Percentiles rank a stretch among this genome's conserved stretches.
phyloP scores from a whole-genome alignment of 2,329 filamentous ascomycete genomes.

The Raffaelea arxii region DNA sequence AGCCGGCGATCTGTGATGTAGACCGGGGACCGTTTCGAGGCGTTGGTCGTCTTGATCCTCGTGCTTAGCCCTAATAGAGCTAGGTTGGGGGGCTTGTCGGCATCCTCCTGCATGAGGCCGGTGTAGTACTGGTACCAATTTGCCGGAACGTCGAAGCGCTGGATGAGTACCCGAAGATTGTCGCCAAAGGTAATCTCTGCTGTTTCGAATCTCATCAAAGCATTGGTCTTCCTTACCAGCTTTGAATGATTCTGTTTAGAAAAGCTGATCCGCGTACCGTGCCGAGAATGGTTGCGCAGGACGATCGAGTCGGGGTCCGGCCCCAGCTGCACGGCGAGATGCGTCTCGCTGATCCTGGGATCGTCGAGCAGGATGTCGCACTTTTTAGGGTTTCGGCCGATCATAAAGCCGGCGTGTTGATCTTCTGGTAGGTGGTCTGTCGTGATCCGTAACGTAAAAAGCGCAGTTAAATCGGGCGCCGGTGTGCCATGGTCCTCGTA shows the following conservation, averaged over 20 bases:
- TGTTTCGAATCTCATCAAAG: not conserved
- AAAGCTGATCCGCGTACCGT: not conserved
- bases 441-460: not conserved
- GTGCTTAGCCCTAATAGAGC: not conserved
- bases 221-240: not conserved
- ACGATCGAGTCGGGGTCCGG: not conserved
- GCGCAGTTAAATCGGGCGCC: not conserved
- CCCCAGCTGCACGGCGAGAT: not conserved
- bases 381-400: not conserved
- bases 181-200: not conserved
- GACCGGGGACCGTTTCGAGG: not conserved
- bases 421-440: conserved; percentile 1
- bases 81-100: not conserved
- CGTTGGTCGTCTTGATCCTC: not conserved
- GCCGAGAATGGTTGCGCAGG: not conserved
- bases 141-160: not conserved
- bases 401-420: conserved; percentile 1
- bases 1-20: conserved; percentile 3
- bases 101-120: not conserved
- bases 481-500: not conserved
- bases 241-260: not conserved
- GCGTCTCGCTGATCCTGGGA: not conserved
- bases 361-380: conserved; percentile 6
- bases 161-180: not conserved
- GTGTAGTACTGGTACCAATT: not conserved